Base-by-base conservation (phyloP, 345 rosid genomes). In the Gossypium rotundifolium region DNA sequence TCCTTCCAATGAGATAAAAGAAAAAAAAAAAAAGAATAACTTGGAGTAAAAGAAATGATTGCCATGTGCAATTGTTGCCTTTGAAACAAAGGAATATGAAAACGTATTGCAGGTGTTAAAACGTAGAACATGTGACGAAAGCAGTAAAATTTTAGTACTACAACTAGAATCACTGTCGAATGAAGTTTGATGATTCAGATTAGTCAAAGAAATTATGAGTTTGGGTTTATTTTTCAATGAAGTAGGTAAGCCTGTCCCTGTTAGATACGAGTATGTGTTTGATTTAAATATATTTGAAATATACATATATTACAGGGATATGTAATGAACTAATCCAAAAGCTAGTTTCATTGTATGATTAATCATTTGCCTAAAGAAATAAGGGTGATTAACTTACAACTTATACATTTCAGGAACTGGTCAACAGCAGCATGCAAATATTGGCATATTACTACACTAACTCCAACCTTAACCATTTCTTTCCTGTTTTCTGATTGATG, bases 161-260 rank as follows among this genome's bases (percentile, higher is more conserved):
- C 52, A 51, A 1, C 55, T 51, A 3, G 17, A 51, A 51, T 6
- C n/a, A 20, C 3, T 25, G 23, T 69, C 22, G 58, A 51, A 22
- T 14, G 18, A 23, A 10, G 33, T 23, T 58, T 11, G 38, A 23
- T 58, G 59, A 52, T 52, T 55, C 60, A 55, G 18, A 52, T 52
- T 14, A 52, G 57, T 52, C 20, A 52, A 52, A 16, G 60, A 55
- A 18, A 18, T 55, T 20, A 20, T 4, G 23, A 49, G 45, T 44
- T 42, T 9, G 3, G 59, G 9, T 29, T 11, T 17, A 3, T 23
- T 81, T 75, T 78, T 77, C 82, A 82, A 80, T 12, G 33, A 65
- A 76, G 88, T 80, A 78, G 86, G 79, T 81, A 78, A 69, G 74
- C 69, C 79, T 55, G 55, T 67, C 59, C 75, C 45, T 62, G 12